Evolutionary conservation across 192 early-diverging fungal species (phyloP).

Genomic region (Spinellus fusiger): DNA sequence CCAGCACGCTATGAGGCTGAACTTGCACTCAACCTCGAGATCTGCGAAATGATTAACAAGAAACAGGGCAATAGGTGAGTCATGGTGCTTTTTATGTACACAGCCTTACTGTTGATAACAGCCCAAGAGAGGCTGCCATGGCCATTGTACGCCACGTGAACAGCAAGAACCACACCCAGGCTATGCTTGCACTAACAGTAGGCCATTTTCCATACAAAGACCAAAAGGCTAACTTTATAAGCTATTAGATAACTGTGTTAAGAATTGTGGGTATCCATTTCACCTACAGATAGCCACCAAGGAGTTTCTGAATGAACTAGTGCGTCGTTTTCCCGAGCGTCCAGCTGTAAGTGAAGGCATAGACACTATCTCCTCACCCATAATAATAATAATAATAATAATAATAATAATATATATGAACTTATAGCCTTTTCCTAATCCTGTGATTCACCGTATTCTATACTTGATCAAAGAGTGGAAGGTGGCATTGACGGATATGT

Average conservation of each 20-base stretch:
- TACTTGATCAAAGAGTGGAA: conserved; percentile 96
- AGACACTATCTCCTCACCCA: no score
- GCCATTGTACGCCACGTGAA: conserved; percentile 64
- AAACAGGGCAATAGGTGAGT: conserved; percentile 81
- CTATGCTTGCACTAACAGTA: conserved; percentile 63
- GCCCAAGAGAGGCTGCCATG: conserved; percentile 72
- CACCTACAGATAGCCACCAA: conserved; percentile 93
- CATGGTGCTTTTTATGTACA: no score
- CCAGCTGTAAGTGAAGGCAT: conserved; percentile 60
- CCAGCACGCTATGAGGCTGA: conserved; percentile 68
- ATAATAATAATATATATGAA: neutral
- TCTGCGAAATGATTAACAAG: conserved; percentile 90
- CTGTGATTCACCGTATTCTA: conserved; percentile 82
- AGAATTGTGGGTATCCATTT: conserved; percentile 98
- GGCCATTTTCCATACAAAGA: neutral
- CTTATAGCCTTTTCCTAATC: conserved; percentile 48
- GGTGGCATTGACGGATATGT: conserved; percentile 74
- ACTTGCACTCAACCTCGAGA: conserved; percentile 86
- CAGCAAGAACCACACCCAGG: conserved; percentile 45
- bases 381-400: neutral
- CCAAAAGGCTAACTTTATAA: conserved; percentile 3
- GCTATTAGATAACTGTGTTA: conserved; percentile 95
- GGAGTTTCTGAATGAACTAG: conserved; percentile 96
- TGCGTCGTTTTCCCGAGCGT: conserved; percentile 87
- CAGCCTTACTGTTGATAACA: no score